A percentile compares a stretch with the other conserved stretches of the same genome.
phyloP scores from a whole-genome alignment of 148 eudicot genomes.

The Talinum fruticosum region DNA sequence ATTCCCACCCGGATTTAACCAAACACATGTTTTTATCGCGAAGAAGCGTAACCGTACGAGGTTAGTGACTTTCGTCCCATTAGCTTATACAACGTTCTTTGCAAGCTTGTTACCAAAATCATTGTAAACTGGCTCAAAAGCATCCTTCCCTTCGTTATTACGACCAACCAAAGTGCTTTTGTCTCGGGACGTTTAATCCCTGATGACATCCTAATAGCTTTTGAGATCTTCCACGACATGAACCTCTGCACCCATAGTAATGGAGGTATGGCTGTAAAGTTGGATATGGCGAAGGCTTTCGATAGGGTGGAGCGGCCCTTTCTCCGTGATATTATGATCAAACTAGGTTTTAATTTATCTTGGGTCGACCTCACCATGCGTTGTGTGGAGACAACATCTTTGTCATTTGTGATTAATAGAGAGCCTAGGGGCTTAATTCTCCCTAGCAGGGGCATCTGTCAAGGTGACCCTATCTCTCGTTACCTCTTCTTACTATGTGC shows the following conservation, averaged over 20 bases:
- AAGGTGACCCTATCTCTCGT: not conserved
- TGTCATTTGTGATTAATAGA: not conserved
- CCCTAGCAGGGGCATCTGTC: not conserved
- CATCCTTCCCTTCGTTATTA: too few species aligned
- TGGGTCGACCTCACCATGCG: not conserved
- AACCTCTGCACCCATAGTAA: not conserved
- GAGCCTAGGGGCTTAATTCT: not conserved
- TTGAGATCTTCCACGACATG: not conserved
- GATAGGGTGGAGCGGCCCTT: not conserved
- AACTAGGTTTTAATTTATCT: not conserved
- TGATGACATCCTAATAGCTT: not conserved
- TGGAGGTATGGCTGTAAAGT: not conserved
- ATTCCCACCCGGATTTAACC: too few species aligned
- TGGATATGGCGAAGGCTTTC: not conserved
- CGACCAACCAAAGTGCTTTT: too few species aligned
- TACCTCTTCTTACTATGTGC: not conserved
- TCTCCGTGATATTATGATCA: not conserved
- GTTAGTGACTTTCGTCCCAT: too few species aligned
- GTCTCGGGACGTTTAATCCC: not conserved
- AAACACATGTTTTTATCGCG: too few species aligned
- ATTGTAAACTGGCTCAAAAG: too few species aligned
- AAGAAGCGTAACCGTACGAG: too few species aligned
- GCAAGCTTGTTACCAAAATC: too few species aligned
- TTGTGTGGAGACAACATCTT: not conserved
- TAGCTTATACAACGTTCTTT: too few species aligned